Conservation (phyloP, 176 grass and related monocot genomes). For the Zea luxurians region DNA sequence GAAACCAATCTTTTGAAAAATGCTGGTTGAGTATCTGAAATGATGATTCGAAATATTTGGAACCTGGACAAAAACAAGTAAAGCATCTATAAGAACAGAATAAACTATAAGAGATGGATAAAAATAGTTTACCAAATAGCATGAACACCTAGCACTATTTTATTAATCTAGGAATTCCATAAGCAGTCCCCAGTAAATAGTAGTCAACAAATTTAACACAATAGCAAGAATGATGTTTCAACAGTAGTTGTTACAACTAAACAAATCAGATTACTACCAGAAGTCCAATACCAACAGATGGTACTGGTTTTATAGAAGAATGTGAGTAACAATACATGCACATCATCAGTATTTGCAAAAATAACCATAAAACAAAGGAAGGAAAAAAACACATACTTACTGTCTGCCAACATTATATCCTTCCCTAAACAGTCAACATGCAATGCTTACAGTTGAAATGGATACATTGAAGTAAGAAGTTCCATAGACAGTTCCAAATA, state of each 20-base stretch:
- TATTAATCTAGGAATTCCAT: background rate
- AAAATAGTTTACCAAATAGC: background rate
- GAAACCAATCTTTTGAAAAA: conserved; percentile 58
- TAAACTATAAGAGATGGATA: background rate
- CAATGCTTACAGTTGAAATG: background rate
- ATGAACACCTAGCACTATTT: background rate
- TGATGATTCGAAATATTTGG: conserved; percentile 24
- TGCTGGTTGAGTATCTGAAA: conserved; percentile 46
- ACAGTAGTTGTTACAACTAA: background rate
- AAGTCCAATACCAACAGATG: background rate
- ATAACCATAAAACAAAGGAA: background rate
- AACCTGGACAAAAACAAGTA: conserved; percentile 31
- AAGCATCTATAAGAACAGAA: conserved; percentile 22
- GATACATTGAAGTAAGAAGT: background rate
- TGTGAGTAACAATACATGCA: background rate
- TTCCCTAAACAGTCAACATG: background rate
- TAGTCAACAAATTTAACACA: background rate
- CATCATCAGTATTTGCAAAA: background rate
- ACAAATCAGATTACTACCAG: background rate
- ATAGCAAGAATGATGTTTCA: background rate
- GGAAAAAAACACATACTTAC: background rate
- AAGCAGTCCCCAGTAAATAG: background rate
- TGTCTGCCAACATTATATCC: background rate
- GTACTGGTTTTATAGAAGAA: background rate
- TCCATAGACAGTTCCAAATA: background rate